Evolutionary conservation across 495 filamentous ascomycete species (phyloP).

Genomic region (Trichocladium uniseriatum): DNA sequence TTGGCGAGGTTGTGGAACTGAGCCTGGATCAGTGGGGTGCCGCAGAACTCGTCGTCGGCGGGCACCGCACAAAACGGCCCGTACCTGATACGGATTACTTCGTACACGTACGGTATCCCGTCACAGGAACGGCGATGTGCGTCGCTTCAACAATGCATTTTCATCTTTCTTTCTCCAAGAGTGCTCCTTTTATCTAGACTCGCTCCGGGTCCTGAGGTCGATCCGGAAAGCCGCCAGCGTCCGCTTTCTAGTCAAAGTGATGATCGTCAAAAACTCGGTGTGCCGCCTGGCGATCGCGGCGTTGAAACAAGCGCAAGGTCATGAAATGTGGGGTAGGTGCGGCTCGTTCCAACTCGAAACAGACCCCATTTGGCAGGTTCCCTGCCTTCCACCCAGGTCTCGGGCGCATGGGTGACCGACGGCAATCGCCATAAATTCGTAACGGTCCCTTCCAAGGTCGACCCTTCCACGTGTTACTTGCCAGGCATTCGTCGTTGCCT

Average conservation of each 20-base stretch:
- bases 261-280: neutral
- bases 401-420: neutral
- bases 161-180: neutral
- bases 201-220: neutral
- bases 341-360: conserved; percentile 9
- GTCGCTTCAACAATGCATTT: too few relatives aligned
- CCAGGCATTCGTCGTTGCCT: too few relatives aligned
- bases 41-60: too few relatives aligned
- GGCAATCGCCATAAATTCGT: conserved; percentile 1
- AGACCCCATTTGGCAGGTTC: neutral
- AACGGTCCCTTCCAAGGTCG: neutral
- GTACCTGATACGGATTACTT: too few relatives aligned
- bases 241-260: neutral
- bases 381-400: neutral
- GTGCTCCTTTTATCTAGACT: neutral
- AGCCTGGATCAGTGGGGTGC: neutral
- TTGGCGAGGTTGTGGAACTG: conserved; percentile 7
- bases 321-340: conserved; percentile 1
- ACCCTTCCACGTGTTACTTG: too few relatives aligned
- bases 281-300: conserved; percentile 1
- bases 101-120: too few relatives aligned
- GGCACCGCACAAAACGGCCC: too few relatives aligned
- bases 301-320: conserved; percentile 10
- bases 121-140: too few relatives aligned
- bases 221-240: neutral